These are phyloP conservation scores for Tetrapisispora taiwanensis DNA, from an alignment of 805 yeast genomes.

Conservation along the genomic window DNA sequence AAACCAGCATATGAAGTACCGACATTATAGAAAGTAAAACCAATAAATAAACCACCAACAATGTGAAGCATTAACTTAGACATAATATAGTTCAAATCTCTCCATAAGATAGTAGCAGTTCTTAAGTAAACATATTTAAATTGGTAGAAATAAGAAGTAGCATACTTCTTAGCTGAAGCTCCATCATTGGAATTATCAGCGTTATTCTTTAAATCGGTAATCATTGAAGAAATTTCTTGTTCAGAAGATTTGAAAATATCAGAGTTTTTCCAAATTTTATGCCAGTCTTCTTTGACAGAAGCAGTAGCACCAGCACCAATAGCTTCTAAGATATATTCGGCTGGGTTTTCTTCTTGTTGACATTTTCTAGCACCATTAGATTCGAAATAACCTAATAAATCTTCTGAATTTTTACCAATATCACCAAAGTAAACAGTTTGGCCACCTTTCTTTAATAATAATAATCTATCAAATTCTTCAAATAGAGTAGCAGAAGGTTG, in stretches of 20 bases:
- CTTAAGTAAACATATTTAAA: constrained; percentile 33
- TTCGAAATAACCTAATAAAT: constrained; percentile 53
- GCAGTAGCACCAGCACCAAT: constrained; percentile 40
- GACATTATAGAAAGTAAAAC: constrained; percentile 60
- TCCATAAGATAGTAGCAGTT: constrained; percentile 38
- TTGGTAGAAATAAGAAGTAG: constrained; percentile 37
- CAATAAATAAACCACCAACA: constrained; percentile 52
- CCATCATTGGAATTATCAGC: constrained; percentile 6
- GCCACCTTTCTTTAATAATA: constrained; percentile 43
- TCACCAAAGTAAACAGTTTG: constrained; percentile 33
- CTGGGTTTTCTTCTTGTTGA: constrained; percentile 33
- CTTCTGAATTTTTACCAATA: constrained; percentile 32
- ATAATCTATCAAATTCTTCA: constrained; percentile 38
- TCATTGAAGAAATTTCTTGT: constrained; percentile 27
- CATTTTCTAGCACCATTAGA: constrained; percentile 57
- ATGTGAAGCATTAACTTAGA: constrained; percentile 44
- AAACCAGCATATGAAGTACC: constrained; percentile 43
- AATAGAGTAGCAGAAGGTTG: constrained; percentile 45
- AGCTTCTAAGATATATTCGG: constrained; percentile 37
- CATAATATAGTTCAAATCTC: constrained; percentile 52
- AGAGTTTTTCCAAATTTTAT: constrained; percentile 45
- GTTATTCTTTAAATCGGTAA: constrained; percentile 13
- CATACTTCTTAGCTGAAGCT: constrained; percentile 12
- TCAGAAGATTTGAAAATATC: constrained; percentile 24
- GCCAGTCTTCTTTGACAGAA: constrained; percentile 43